phyloP scores from a whole-genome alignment of 78 protist species.

The Emiliania huxleyi region DNA sequence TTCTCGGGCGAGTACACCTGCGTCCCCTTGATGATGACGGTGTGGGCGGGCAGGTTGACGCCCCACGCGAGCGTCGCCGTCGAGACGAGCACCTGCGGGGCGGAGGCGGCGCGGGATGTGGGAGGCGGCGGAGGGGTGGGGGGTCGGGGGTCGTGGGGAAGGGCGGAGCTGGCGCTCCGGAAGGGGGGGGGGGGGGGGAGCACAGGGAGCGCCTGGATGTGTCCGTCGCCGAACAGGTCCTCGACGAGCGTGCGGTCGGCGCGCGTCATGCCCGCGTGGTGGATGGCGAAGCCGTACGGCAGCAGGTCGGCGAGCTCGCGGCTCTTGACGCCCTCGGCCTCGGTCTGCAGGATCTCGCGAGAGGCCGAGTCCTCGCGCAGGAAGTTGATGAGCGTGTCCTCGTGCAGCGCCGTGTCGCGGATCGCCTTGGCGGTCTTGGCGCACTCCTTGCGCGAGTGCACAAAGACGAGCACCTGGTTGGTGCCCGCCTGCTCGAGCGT shows the following conservation, averaged over 20 bases:
- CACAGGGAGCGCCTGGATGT: conserved; percentile 59
- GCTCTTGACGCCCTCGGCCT: conserved; percentile 51
- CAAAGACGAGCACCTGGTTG: conserved; percentile 93
- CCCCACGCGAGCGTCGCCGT: conserved; percentile 99
- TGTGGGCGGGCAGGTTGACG: conserved; percentile 99
- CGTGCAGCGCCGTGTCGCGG: conserved; percentile 62
- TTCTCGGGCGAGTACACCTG: conserved; percentile 90
- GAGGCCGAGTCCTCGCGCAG: conserved; percentile 60
- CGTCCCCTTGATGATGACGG: conserved; percentile 99
- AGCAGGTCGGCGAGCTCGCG: conserved; percentile 84
- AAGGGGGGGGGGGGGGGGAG: too few relatives aligned
- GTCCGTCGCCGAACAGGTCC: conserved; percentile 84
- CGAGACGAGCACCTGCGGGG: conserved; percentile 80
- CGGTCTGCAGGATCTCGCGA: conserved; percentile 63
- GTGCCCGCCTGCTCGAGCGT: conserved; percentile 60
- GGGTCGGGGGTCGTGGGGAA: neutral
- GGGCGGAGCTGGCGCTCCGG: neutral
- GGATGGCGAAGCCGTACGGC: conserved; percentile 96
- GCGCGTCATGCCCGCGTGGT: conserved; percentile 96
- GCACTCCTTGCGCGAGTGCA: conserved; percentile 98
- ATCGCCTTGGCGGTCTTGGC: conserved; percentile 78
- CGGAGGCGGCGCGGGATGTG: too few relatives aligned
- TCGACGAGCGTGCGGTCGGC: conserved; percentile 83
- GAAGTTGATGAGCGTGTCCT: conserved; percentile 59
- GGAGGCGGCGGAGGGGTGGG: neutral